A percentile compares a stretch with the other conserved stretches of the same genome.
Conservation (phyloP, 805 yeast genomes). For the Wickerhamomyces ciferrii region DNA sequence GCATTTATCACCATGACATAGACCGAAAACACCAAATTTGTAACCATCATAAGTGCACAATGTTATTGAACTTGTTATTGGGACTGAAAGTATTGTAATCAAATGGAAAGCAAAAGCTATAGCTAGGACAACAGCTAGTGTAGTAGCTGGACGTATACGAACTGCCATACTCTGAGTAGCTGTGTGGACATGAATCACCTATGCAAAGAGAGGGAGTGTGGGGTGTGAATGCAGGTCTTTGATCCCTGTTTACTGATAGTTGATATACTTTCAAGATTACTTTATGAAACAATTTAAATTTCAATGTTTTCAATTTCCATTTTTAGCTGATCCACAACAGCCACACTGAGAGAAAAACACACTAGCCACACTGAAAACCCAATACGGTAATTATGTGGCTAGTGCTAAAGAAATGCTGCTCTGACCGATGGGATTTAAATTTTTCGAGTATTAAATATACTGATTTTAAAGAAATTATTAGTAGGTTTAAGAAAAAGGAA, state of each 20-base stretch:
- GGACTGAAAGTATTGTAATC: constrained; percentile 55
- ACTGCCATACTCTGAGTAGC: constrained; percentile 12
- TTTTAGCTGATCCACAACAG: not conserved
- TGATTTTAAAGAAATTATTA: not conserved
- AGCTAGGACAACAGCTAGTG: constrained; percentile 32
- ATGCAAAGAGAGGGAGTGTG: no score
- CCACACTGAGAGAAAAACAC: not conserved
- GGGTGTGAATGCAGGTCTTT: no score
- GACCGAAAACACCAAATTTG: constrained; percentile 68
- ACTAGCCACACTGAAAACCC: not conserved
- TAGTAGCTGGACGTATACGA: constrained; percentile 28
- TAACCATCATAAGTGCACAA: constrained; percentile 45
- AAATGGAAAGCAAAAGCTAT: constrained; percentile 54
- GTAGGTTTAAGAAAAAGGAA: no score
- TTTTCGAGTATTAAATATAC: not conserved
- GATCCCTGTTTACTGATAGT: no score
- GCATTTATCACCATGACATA: constrained; percentile 41
- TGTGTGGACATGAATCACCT: not conserved
- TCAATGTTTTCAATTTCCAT: not conserved
- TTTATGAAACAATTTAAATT: not conserved
- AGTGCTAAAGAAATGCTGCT: not conserved
- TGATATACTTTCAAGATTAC: no score
- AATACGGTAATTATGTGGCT: not conserved
- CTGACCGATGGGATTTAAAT: not conserved
- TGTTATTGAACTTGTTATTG: constrained; percentile 43